Base-by-base conservation (phyloP, 768 basidiomycete species). In the Calocera viscosa region DNA sequence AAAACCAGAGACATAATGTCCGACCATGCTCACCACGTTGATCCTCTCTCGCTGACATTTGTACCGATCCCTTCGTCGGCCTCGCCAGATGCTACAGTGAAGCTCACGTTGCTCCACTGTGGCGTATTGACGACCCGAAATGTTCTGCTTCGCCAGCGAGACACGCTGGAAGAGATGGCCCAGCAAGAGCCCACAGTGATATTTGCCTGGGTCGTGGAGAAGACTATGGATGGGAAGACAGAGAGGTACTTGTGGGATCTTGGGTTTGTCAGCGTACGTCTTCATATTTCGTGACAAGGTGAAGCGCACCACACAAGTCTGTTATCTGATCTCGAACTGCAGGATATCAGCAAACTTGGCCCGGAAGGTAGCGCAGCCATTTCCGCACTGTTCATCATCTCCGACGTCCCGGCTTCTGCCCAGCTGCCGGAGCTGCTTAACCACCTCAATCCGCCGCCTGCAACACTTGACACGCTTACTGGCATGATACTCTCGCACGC, bases 201-300 rank as follows among this genome's bases (percentile, higher is more conserved):
- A 1, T 71, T 71, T 7, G 65, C 67, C 22, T 71, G 68, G 64
- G 67, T 66, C 30, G 71, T 71, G 47, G 47, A 71, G 24, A 66
- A 71, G 40, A 68, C 70, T 26, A 65, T 64, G 22, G 67, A 68
- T 22, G 43, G 43, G 19, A 40, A 69, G 40, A 65, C 65, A 17
- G 53, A 60, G 30, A 60, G 53, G 30, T 60, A 66, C 1, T 63
- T 72, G 5, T 72, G 68, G 64, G 72, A 72, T 67, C 34, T 70
- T 41, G 72, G 72, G 22, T 26, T 70, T 63, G 71, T 71, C 38
- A 66, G 71, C 67, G n/a, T 39, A 17, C 38, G 39, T n/a, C n/a
- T n/a, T n/a, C n/a, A n/a, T n/a, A n/a, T n/a, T n/a, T n/a, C n/a
- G n/a, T n/a, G n/a, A n/a, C n/a, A n/a, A n/a, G n/a, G n/a, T n/a